A percentile compares a stretch with the other conserved stretches of the same genome.
These are phyloP conservation scores for Spergularia azorica DNA, from an alignment of 179 eudicot species.

Conservation along the genomic window DNA sequence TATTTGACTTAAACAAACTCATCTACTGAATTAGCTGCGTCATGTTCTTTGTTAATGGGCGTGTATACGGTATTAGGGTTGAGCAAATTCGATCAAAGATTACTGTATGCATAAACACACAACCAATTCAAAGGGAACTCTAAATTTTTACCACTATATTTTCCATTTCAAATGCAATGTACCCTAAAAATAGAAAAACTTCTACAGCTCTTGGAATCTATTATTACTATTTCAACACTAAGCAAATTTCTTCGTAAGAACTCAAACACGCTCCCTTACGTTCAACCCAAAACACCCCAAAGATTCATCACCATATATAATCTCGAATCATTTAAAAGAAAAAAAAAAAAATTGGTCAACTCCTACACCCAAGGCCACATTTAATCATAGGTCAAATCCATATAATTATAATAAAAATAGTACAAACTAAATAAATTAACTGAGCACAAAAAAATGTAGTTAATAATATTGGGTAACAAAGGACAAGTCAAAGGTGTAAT, in stretches of 20 bases:
- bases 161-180: not conserved
- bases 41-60: not conserved
- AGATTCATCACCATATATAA: not conserved
- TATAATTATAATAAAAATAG: not conserved
- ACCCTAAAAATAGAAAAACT: not conserved
- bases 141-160: no score
- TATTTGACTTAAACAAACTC: no score
- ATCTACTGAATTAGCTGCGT: not conserved
- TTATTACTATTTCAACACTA: not conserved
- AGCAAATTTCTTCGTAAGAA: not conserved
- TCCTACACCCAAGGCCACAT: not conserved
- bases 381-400: not conserved
- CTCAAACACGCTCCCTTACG: slow-evolving; percentile 8
- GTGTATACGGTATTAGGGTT: not conserved
- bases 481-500: slow-evolving; percentile 33
- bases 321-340: not conserved
- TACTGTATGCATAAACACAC: not conserved
- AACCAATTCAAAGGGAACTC: no score
- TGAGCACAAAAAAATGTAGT: not conserved
- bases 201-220: not conserved
- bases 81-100: not conserved
- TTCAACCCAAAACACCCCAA: slow-evolving; percentile 11
- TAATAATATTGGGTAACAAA: not conserved
- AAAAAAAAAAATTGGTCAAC: slow-evolving; percentile 7
- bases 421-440: not conserved